Evolutionary conservation across 352 stramenopile genomes (phyloP).

Genomic region (Phytophthora tentaculata): DNA sequence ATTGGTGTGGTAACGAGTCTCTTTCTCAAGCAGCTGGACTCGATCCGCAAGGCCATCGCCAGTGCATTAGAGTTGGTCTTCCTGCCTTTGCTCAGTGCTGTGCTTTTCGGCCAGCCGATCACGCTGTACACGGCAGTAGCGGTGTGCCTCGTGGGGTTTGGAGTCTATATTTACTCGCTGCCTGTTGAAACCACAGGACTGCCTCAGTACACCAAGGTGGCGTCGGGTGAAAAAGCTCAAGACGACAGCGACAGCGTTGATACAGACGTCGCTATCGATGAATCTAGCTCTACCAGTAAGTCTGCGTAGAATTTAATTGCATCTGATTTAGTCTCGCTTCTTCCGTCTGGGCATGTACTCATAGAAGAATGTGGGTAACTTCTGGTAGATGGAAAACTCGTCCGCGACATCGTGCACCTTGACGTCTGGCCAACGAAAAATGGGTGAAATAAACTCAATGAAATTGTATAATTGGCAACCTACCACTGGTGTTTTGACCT

Average conservation of each 20-base stretch:
- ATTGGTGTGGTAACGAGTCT: slow-evolving; percentile 84
- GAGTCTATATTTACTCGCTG: slow-evolving; percentile 84
- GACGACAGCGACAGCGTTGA: slow-evolving; percentile 16
- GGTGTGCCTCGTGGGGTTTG: slow-evolving; percentile 72
- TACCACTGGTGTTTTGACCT: slow-evolving; percentile 40
- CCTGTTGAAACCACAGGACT: slow-evolving; percentile 45
- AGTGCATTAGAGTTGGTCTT: slow-evolving; percentile 80
- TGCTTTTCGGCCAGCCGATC: slow-evolving; percentile 70
- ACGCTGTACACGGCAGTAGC: slow-evolving; percentile 61
- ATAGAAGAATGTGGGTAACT: slow-evolving; percentile 89
- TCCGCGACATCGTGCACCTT: slow-evolving; percentile 77
- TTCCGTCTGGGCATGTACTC: slow-evolving; percentile 84
- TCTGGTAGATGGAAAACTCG: slow-evolving; percentile 88
- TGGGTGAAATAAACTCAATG: neutral
- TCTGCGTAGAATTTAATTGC: slow-evolving; percentile 24
- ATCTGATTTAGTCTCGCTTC: slow-evolving; percentile 40
- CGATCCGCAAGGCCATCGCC: slow-evolving; percentile 80
- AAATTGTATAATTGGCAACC: slow-evolving; percentile 1
- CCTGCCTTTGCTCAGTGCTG: slow-evolving; percentile 60
- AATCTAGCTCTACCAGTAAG: slow-evolving; percentile 17
- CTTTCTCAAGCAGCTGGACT: slow-evolving; percentile 84
- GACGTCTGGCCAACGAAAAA: slow-evolving; percentile 37
- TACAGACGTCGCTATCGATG: neutral
- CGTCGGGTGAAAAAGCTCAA: slow-evolving; percentile 13
- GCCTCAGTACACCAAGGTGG: slow-evolving; percentile 37